A percentile compares a stretch with the other conserved stretches of the same genome.
These are phyloP conservation scores for Xerocomus potaroensis DNA, from an alignment of 768 basidiomycete species.

Conservation along the genomic window DNA sequence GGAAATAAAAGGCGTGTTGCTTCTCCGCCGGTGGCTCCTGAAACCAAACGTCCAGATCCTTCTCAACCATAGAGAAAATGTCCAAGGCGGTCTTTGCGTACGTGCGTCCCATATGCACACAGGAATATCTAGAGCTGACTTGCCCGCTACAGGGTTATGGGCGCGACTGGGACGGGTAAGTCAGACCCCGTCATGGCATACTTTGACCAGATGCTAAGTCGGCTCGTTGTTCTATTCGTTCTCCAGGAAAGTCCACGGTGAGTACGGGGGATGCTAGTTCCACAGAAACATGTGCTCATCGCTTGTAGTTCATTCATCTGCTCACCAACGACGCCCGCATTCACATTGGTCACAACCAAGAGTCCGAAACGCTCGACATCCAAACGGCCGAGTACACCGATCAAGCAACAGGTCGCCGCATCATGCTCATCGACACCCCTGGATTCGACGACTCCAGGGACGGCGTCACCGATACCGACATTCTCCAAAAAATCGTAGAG, in stretches of 20 bases:
- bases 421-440: constrained; percentile 19
- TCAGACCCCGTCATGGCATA: no score
- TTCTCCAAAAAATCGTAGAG: constrained; percentile 14
- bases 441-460: constrained; percentile 11
- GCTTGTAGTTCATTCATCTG: constrained; percentile 2
- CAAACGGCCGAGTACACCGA: constrained; percentile 1
- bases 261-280: background rate
- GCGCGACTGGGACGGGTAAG: constrained; percentile 9
- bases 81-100: constrained; percentile 1
- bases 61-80: background rate
- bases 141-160: constrained; percentile 3
- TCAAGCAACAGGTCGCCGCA: background rate
- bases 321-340: constrained; percentile 5
- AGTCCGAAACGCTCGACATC: constrained; percentile 8
- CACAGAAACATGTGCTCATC: background rate
- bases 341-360: constrained; percentile 7
- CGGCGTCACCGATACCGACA: constrained; percentile 17
- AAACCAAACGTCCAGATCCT: background rate
- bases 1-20: background rate
- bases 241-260: constrained; percentile 8
- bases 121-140: background rate
- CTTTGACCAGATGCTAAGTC: no score
- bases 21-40: background rate
- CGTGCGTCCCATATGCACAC: background rate
- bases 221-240: no score